phyloP scores from a whole-genome alignment of 2,329 filamentous ascomycete genomes.

The Xylariaceae sp. region DNA sequence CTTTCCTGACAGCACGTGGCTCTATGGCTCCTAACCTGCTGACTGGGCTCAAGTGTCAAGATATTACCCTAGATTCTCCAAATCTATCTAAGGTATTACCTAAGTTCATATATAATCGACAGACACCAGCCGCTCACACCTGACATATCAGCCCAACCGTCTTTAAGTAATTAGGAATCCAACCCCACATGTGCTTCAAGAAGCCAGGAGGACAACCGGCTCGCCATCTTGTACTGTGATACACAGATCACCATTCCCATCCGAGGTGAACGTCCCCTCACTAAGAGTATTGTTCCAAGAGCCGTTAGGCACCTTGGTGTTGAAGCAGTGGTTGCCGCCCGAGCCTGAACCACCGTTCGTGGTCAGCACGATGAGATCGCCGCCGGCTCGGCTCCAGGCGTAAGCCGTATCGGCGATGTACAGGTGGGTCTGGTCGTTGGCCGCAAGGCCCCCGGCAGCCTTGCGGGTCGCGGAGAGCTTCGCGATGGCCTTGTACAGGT shows the following conservation, averaged over 20 bases:
- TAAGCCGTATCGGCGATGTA: background rate
- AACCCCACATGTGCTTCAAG: too few species aligned
- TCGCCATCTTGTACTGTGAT: background rate
- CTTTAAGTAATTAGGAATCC: too few species aligned
- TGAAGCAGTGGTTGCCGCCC: background rate
- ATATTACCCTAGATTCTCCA: too few species aligned
- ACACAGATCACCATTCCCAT: background rate
- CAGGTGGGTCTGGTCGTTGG: background rate
- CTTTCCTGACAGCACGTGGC: too few species aligned
- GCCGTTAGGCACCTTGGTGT: background rate
- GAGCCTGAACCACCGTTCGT: background rate
- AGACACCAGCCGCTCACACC: too few species aligned
- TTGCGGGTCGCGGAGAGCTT: background rate
- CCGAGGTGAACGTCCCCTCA: background rate
- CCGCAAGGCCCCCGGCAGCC: background rate
- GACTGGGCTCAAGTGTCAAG: too few species aligned
- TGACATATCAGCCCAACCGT: too few species aligned
- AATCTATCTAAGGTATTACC: too few species aligned
- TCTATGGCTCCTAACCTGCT: too few species aligned
- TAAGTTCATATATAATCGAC: too few species aligned
- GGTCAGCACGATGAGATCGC: background rate
- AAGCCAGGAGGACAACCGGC: background rate
- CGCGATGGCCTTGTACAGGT: slow-evolving; percentile 40
- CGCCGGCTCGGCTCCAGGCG: background rate
- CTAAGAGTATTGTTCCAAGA: background rate